Evolutionary conservation across 257 asterid genomes (phyloP), one percentile per base, ranked within the genome.

Genomic region (Avicennia marina): DNA sequence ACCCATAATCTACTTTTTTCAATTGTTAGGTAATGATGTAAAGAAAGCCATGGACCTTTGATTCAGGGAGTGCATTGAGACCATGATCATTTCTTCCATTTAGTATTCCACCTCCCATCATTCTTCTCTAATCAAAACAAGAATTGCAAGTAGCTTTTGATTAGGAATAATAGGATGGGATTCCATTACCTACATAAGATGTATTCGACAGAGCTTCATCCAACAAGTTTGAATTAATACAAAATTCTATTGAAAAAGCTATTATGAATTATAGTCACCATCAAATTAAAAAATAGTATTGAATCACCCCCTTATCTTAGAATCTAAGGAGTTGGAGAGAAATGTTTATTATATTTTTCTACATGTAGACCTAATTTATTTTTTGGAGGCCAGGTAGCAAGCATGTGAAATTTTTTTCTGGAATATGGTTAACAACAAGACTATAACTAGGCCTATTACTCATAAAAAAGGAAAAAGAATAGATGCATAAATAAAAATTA

Each of bases 31-130:
- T 31, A 24, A 52, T 40, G 58, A 54, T 42, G 22, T 20, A 49
- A 45, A 38, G 21, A 52, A 67, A 58, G 38, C 29, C 62, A 72
- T 56, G 63, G 56, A 90, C 98, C 96, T 88, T 96, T 47, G 98
- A 76, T 78, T 91, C 86, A 60, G 96, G 98, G 32, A 91, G 95
- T 15, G 86, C 88, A 42, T 46, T 83, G 55, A 87, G 77, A 70
- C 98, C 96, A 39, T 95, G 95, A 42, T 89, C 86, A 68, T 91
- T 91, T 83, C 98, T 83, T 73, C 88, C 96, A 60, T 91, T 95
- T 20, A 91, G 77, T 75, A 91, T 70, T 64, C 98, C 98, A 64
- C 98, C 98, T 19, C 98, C 96, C 96, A 91, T 85, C 98, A 88
- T 81, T 91, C 98, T 85, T 91, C 98, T 85, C 96, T 80, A 67